These are phyloP conservation scores for Lipomyces spencermartinsiae DNA, from an alignment of 805 yeast genomes.

Conservation along the genomic window DNA sequence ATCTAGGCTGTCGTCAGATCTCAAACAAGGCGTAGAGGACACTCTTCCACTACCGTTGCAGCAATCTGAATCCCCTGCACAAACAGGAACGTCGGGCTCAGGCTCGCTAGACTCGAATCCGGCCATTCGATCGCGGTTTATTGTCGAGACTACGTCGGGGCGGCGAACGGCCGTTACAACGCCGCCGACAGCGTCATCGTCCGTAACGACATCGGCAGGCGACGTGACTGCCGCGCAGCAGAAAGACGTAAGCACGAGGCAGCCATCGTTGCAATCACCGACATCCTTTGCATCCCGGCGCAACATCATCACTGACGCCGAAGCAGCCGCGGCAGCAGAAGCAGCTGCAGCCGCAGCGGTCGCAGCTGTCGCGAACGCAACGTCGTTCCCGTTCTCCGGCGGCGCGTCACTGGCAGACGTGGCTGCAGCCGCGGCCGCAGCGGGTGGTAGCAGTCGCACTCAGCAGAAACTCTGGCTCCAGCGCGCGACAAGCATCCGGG, in stretches of 20 bases:
- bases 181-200: constrained; percentile 15
- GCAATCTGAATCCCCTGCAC: constrained; percentile 9
- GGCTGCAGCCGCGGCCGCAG: constrained; percentile 33
- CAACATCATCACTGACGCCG: constrained; percentile 32
- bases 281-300: constrained; percentile 17
- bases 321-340: constrained; percentile 35
- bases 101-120: constrained; percentile 29
- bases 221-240: not conserved
- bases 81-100: constrained; percentile 13
- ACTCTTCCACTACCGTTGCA: constrained; percentile 4
- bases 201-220: not conserved
- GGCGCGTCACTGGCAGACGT: constrained; percentile 34
- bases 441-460: constrained; percentile 12
- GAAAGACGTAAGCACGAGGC: not conserved
- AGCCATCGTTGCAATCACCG: constrained; percentile 13
- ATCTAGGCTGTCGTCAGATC: not conserved
- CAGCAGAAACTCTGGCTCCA: constrained; percentile 29
- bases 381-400: constrained; percentile 19
- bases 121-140: constrained; percentile 30
- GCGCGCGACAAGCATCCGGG: constrained; percentile 14
- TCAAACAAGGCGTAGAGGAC: constrained; percentile 11
- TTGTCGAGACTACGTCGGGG: constrained; percentile 15
- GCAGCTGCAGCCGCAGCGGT: constrained; percentile 38
- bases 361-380: constrained; percentile 32
- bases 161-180: not conserved